Base-by-base conservation (phyloP, 305 asterid species). In the Solanum hybrid region DNA sequence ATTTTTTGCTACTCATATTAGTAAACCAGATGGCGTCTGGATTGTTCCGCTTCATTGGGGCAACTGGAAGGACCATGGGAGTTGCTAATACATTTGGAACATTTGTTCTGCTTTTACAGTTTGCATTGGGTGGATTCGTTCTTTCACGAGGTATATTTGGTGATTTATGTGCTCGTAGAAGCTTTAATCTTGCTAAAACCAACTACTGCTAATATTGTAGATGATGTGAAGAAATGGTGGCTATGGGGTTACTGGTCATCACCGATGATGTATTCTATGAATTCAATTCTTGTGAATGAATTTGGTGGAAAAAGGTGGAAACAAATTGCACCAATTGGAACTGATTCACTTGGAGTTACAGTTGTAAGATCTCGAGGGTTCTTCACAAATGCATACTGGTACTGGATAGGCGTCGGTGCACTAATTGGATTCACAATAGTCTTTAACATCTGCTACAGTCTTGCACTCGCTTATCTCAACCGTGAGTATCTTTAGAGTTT, bases 21-120 rank as follows among this genome's bases (percentile, higher is more conserved):
- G 88, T 93, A 26, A 90, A 93, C 89, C 97, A 94, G 86, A 82
- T 91, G 81, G 94, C 97, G 1, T 88, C 90, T 10, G 95, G 90
- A 12, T 87, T 96, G 89, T 96, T 94, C 90, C 92, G 97, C 22
- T 92, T 93, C 65, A 93, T 96, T 88, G 97, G 97, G 33, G 94
- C 96, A 24, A 86, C 92, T 17, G 97, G 97, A 6, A 93, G 98
- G 91, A 94, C 94, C 91, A 92, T 95, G 95, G 92, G 92, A 45
- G 87, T 96, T 77, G 97, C 97, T 2, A 94, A 94, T 92, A 96
- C 98, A 61, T 96, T 93, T 57, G 98, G 98, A 88, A 36, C 94
- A 79, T 96, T 95, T 90, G 92, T 93, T 3, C 84, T 95, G 86
- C 93, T 94, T 89, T 26, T 94, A 88, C 95, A 93, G 14, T 92